Base-by-base conservation (phyloP, 2,329 filamentous ascomycete genomes). In the Fusarium sp. region DNA sequence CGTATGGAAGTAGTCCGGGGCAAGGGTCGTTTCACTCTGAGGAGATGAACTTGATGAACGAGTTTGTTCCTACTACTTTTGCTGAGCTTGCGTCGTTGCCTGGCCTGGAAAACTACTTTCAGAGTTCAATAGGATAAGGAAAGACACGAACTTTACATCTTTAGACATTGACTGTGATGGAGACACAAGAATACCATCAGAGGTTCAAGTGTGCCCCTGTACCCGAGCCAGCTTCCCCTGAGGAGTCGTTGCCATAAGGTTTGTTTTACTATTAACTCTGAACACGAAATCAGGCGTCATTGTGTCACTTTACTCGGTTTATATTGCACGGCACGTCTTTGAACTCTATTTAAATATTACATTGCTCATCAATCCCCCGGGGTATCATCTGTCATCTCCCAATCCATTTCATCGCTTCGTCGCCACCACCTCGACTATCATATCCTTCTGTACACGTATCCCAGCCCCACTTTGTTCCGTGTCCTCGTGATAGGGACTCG, bases 11-110 rank as follows among this genome's bases (percentile, higher is more conserved):
- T 10, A 56, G 53, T 2, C 29, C 29, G 14, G 53, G 20, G 14
- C n/a, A 56, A 31, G 31, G n/a, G 12, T 56, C 29, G 83, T 80
- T 1, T 80, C 85, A 71, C 59, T 81, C 0, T 89, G 66, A 46
- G 65, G 40, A 42, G 4, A 46, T 46, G 42, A 46, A 46, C 42
- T 46, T 46, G 14, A 46, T 46, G 42, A 22, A 14, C 3, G 42
- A 46, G 22, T 46, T 46, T 46, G 22, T 46, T 17, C 42, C 42
- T 9, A 46, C 42, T 3, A 46, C 24, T 27, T 46, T 46, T 27
- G 42, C 42, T 11, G 42, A 46, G 22, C 42, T 46, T 46, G 42
- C 42, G 22, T 46, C 42, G 8, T 16, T 46, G 14, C 42, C 42
- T 5, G 42, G 42, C 2, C 5, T 46, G 42, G 42, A 46, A 17